Evolutionary conservation across 164 flowering plant species (phyloP).

Genomic region (Umbellularia californica): DNA sequence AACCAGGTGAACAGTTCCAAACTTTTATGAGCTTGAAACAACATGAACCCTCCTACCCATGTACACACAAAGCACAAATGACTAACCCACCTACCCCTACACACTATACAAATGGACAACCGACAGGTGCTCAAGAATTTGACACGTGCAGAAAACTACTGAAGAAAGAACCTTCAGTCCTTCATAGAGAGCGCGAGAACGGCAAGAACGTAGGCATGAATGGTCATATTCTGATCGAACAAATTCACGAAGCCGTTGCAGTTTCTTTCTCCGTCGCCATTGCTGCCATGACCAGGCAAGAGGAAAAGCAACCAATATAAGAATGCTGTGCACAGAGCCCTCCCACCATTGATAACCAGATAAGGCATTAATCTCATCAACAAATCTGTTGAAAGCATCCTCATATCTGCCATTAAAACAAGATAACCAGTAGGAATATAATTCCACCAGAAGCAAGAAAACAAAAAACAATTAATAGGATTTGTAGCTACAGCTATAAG

Average conservation of each 20-base stretch:
- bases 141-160: background rate
- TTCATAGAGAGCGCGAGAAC: conserved; percentile 97
- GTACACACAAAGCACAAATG: too few species aligned
- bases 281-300: conserved; percentile 97
- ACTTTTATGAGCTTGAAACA: too few species aligned
- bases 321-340: conserved; percentile 70
- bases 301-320: conserved; percentile 73
- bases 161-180: conserved; percentile 75
- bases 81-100: too few species aligned
- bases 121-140: too few species aligned
- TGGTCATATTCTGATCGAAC: conserved; percentile 98
- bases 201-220: conserved; percentile 94
- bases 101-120: too few species aligned
- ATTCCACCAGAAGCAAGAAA: background rate
- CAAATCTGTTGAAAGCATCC: conserved; percentile 91
- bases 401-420: conserved; percentile 58
- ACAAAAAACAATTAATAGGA: too few species aligned
- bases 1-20: too few species aligned
- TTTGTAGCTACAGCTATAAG: background rate
- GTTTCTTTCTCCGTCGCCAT: conserved; percentile 63
- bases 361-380: conserved; percentile 79
- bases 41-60: too few species aligned
- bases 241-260: conserved; percentile 83
- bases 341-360: conserved; percentile 99
- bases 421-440: background rate